These are phyloP conservation scores for Leptomonas pyrrhocoris DNA, from an alignment of 208 protist species.

Conservation along the genomic window DNA sequence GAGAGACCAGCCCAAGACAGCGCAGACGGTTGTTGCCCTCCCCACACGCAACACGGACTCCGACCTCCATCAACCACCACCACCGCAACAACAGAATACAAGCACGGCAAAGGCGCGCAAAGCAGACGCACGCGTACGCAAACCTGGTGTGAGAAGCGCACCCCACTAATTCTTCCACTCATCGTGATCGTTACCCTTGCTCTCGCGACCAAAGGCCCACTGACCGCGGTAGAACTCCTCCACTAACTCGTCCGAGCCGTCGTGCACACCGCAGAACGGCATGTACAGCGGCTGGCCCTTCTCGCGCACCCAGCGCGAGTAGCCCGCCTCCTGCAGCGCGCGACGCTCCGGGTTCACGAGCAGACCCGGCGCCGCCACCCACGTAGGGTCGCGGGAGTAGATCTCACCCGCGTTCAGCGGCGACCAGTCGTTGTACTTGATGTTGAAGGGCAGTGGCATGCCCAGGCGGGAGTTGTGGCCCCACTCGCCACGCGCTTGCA, in stretches of 20 bases:
- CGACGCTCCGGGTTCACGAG: constrained; percentile 83
- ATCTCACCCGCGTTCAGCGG: constrained; percentile 68
- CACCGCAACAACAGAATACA: too few species aligned
- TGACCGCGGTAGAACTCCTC: constrained; percentile 92
- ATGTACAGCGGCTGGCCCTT: constrained; percentile 86
- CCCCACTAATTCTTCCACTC: constrained; percentile 80
- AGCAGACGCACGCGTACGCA: constrained; percentile 9
- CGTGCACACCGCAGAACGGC: constrained; percentile 89
- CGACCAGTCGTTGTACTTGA: constrained; percentile 83
- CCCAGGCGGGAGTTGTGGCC: constrained; percentile 86
- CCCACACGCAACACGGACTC: too few species aligned
- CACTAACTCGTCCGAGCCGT: constrained; percentile 88
- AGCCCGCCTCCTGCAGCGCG: constrained; percentile 82
- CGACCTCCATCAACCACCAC: too few species aligned
- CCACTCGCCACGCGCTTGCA: constrained; percentile 88
- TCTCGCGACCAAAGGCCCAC: constrained; percentile 82
- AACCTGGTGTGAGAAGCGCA: neutral
- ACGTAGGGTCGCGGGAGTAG: constrained; percentile 84
- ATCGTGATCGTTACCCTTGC: constrained; percentile 90
- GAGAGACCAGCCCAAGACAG: too few species aligned
- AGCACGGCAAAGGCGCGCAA: neutral
- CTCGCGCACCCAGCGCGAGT: constrained; percentile 85
- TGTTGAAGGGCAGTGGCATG: constrained; percentile 81
- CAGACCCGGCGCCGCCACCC: constrained; percentile 67
- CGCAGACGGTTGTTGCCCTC: too few species aligned